phyloP scores from a whole-genome alignment of 2,329 filamentous ascomycete genomes.

The Beauveria sp. region DNA sequence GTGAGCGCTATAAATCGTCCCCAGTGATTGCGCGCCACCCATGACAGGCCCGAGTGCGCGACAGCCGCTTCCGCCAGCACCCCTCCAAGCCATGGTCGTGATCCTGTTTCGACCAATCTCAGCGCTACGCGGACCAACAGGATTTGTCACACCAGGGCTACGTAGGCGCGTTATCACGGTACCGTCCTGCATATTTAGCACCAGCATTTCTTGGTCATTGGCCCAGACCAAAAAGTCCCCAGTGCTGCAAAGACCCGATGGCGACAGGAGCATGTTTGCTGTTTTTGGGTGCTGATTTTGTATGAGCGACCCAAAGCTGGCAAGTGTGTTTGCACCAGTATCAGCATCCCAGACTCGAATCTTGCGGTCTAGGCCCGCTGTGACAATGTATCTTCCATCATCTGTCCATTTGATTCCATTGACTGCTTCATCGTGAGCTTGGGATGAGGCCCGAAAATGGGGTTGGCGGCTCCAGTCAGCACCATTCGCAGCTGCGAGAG shows the following conservation, averaged over 20 bases:
- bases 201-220: constrained; percentile 71
- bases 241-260: constrained; percentile 46
- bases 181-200: constrained; percentile 74
- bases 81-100: constrained; percentile 67
- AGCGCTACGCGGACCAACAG: constrained; percentile 31
- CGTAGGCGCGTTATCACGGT: constrained; percentile 62
- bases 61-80: constrained; percentile 48
- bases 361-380: constrained; percentile 73
- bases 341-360: constrained; percentile 81
- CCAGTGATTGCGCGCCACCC: constrained; percentile 44
- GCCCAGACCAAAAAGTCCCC: constrained; percentile 71
- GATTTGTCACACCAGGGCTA: constrained; percentile 50
- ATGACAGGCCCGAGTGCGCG: constrained; percentile 51
- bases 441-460: constrained; percentile 42
- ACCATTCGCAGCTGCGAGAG: constrained; percentile 25
- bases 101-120: constrained; percentile 59
- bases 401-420: constrained; percentile 83
- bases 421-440: constrained; percentile 72
- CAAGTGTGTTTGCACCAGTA: constrained; percentile 78
- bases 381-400: constrained; percentile 68
- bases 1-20: constrained; percentile 70
- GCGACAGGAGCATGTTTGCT: constrained; percentile 55
- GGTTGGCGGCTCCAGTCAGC: constrained; percentile 22
- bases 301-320: constrained; percentile 76
- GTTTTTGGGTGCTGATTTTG: constrained; percentile 63